phyloP scores from a whole-genome alignment of 108 stramenopile species.

The Pseudonitzschia multistriata region DNA sequence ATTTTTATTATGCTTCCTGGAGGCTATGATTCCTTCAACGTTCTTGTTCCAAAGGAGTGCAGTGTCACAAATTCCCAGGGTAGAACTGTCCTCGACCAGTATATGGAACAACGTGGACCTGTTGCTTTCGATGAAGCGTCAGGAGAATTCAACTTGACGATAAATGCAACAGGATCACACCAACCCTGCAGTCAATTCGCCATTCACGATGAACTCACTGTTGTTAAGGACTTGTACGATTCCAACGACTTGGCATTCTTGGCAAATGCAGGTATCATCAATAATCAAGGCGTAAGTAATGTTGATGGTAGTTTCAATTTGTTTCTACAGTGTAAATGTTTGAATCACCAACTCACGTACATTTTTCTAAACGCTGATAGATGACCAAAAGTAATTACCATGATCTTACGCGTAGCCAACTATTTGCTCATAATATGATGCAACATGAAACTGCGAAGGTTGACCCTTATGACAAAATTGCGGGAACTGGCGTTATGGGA shows the following conservation, averaged over 20 bases:
- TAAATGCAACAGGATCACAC: slow-evolving; percentile 20
- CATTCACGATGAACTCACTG: slow-evolving; percentile 32
- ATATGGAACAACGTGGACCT: slow-evolving; percentile 28
- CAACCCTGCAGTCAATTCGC: slow-evolving; percentile 51
- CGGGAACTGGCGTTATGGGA: slow-evolving; percentile 38
- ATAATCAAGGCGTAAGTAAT: slow-evolving; percentile 4
- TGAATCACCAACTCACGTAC: not conserved
- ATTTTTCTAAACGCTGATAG: not conserved
- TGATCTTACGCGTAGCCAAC: slow-evolving; percentile 32
- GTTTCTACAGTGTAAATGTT: not conserved
- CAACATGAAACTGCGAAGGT: slow-evolving; percentile 26
- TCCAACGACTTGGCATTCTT: slow-evolving; percentile 41
- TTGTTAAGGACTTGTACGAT: slow-evolving; percentile 36
- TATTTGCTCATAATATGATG: not conserved
- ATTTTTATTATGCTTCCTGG: slow-evolving; percentile 54
- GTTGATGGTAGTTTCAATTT: not conserved
- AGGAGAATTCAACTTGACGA: slow-evolving; percentile 13
- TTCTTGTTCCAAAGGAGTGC: slow-evolving; percentile 54
- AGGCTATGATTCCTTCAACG: slow-evolving; percentile 57
- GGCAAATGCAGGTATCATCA: slow-evolving; percentile 41
- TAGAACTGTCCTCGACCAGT: slow-evolving; percentile 28
- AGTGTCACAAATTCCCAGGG: slow-evolving; percentile 15
- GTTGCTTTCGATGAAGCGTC: slow-evolving; percentile 21
- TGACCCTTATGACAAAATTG: slow-evolving; percentile 20
- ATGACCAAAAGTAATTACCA: slow-evolving; percentile 44